phyloP scores from a whole-genome alignment of 768 basidiomycete species.

The Pleurotus tuber-regium region DNA sequence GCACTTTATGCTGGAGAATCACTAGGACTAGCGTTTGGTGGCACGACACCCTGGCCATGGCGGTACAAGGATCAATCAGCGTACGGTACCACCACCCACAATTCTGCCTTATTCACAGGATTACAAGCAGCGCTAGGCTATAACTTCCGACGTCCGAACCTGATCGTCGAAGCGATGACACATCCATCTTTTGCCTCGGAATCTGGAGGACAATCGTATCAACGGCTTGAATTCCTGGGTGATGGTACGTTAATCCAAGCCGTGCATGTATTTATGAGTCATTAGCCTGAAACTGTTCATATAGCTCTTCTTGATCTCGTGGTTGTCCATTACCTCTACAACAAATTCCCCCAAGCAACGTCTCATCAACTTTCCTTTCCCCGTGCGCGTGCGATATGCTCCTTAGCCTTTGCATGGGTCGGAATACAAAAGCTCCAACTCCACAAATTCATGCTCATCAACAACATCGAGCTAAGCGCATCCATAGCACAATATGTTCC shows the following conservation, averaged over 20 bases:
- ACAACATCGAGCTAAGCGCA: constrained; percentile 62
- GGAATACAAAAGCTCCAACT: constrained; percentile 63
- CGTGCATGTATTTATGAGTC: too few species aligned
- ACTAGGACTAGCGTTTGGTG: constrained; percentile 74
- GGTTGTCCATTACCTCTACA: constrained; percentile 68
- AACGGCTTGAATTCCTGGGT: constrained; percentile 86
- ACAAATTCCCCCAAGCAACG: constrained; percentile 65
- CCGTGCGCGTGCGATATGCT: constrained; percentile 69
- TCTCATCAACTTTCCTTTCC: constrained; percentile 77
- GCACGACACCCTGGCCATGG: constrained; percentile 61
- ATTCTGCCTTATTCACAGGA: constrained; percentile 45
- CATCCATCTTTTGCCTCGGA: constrained; percentile 70
- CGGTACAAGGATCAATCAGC: constrained; percentile 44
- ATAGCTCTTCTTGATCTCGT: constrained; percentile 71
- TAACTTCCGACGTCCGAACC: constrained; percentile 55
- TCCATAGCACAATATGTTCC: constrained; percentile 64
- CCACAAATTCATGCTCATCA: constrained; percentile 69
- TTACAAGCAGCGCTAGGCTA: constrained; percentile 72
- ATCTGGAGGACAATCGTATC: constrained; percentile 62
- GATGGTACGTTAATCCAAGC: constrained; percentile 59
- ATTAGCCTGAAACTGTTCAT: constrained; percentile 8
- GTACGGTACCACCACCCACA: neutral
- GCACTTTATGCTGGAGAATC: constrained; percentile 62
- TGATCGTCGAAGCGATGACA: constrained; percentile 78
- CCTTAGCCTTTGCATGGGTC: constrained; percentile 66